These are phyloP conservation scores for Aspergillus chevalieri DNA, from an alignment of 2,329 filamentous ascomycete genomes.

Conservation along the genomic window DNA sequence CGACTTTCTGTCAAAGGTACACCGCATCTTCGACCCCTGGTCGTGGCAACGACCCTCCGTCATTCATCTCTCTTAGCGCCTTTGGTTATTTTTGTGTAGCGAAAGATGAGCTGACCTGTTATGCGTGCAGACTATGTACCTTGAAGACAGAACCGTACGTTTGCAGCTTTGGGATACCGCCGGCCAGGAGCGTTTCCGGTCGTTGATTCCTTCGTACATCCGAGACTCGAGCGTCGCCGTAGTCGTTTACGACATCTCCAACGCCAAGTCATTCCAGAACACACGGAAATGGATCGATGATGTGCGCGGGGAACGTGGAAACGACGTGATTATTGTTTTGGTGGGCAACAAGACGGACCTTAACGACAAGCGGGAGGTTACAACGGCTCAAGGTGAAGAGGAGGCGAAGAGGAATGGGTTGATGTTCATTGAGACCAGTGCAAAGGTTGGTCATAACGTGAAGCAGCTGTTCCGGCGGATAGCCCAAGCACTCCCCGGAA, in stretches of 20 bases:
- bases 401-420: conserved; percentile 96
- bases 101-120: conserved; percentile 8
- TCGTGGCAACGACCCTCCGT: background rate
- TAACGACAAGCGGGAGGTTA: conserved; percentile 97
- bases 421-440: conserved; percentile 99
- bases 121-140: conserved; percentile 79
- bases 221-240: conserved; percentile 96
- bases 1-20: conserved; percentile 95
- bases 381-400: conserved; percentile 90
- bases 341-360: conserved; percentile 99
- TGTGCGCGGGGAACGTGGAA: conserved; percentile 89
- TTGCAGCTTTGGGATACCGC: conserved; percentile 98
- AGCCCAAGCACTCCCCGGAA: conserved; percentile 92
- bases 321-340: conserved; percentile 97
- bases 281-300: conserved; percentile 99
- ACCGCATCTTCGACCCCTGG: conserved; percentile 8
- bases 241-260: conserved; percentile 97
- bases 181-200: conserved; percentile 94
- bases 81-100: background rate
- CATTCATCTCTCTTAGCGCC: background rate
- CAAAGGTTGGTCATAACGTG: conserved; percentile 95
- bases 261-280: conserved; percentile 95
- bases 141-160: conserved; percentile 95
- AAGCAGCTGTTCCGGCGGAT: conserved; percentile 97
- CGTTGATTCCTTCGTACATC: conserved; percentile 95